Base-by-base conservation (phyloP, 805 yeast genomes). In the Pichia rugopelliculosa region DNA sequence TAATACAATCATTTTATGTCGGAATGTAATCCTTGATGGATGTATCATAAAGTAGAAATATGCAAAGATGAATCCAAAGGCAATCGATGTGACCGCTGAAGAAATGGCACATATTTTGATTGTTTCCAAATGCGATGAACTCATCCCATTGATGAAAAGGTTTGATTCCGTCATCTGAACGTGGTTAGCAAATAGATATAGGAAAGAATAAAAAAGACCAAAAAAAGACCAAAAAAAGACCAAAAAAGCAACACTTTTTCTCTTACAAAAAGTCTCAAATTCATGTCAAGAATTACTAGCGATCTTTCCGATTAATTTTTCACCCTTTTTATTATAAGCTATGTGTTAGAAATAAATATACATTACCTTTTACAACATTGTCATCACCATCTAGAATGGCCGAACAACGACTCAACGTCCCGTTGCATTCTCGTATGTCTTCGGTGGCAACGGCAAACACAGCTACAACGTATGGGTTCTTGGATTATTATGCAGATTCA, bases 1-100 rank as follows among this genome's bases (percentile, higher is more conserved):
- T 45, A 83, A 77, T 40, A 79, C 67, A 53, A 88, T 81, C 51
- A 89, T 70, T 48, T 80, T 80, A 61, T 84, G 91, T 42, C 89
- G 71, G 65, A 85, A 85, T 22, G 79, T 79, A 34, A 76, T 56
- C 45, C 80, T 69, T 51, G 78, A 66, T 2, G 81, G 84, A 59
- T 84, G 89, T 27, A 84, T 82, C 47, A 83, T 79, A 3, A 71
- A 65, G 48, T 80, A 72, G 49, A 74, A 65, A 61, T 82, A 87
- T 49, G 86, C 69, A 8, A 86, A 81, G 0, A 72, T 53, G 5
- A 82, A 54, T n/a, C 90, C 85, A 39, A 74, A 63, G 3, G 72
- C 43, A 1, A 82, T 64, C 17, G 85, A 79, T 4, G 67, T 49
- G 7, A 74, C 62, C 1, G 83, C 71, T 0, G 84, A 65, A 0